Conservation (phyloP, 306 rosid genomes). For the Carpinus viminea region DNA sequence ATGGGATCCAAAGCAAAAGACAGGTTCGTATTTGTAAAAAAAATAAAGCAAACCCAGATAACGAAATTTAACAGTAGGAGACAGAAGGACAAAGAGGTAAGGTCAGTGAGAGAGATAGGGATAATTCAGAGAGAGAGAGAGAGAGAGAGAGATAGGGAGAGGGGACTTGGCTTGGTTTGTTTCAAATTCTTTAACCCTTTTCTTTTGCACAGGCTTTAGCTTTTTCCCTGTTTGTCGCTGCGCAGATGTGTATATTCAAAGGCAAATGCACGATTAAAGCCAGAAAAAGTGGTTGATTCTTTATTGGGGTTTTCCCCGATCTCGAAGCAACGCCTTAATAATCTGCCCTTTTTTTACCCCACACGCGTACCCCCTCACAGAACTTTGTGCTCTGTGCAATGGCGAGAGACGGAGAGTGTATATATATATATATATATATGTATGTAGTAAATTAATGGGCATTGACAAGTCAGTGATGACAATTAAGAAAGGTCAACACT, state of each 20-base stretch:
- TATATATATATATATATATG: not conserved
- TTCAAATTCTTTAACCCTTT: conserved; percentile 21
- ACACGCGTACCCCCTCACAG: conserved; percentile 23
- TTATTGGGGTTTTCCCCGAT: conserved; percentile 10
- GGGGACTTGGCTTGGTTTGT: conserved; percentile 27
- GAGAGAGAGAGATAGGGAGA: not conserved
- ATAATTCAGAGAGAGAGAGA: not conserved
- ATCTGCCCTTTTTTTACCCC: conserved; percentile 26
- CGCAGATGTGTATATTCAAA: conserved; percentile 31
- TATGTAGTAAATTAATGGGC: conserved; percentile 1
- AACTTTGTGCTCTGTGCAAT: conserved; percentile 37
- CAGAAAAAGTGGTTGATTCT: conserved; percentile 6
- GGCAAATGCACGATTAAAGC: conserved; percentile 16
- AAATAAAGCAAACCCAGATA: conserved; percentile 38
- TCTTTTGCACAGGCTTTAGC: conserved; percentile 29
- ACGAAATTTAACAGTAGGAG: conserved; percentile 47
- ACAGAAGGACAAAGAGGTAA: conserved; percentile 63
- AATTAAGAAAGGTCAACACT: conserved; percentile 23
- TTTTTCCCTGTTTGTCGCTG: conserved; percentile 33
- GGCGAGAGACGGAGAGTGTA: not conserved
- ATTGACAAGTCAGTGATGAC: not conserved
- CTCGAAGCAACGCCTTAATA: conserved; percentile 3
- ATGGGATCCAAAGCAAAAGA: conserved; percentile 36
- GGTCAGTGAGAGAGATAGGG: conserved; percentile 24
- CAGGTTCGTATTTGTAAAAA: conserved; percentile 19